Evolutionary conservation across 345 rosid species (phyloP), one percentile per base, ranked within the genome.

Genomic region (Syzygium grande): DNA sequence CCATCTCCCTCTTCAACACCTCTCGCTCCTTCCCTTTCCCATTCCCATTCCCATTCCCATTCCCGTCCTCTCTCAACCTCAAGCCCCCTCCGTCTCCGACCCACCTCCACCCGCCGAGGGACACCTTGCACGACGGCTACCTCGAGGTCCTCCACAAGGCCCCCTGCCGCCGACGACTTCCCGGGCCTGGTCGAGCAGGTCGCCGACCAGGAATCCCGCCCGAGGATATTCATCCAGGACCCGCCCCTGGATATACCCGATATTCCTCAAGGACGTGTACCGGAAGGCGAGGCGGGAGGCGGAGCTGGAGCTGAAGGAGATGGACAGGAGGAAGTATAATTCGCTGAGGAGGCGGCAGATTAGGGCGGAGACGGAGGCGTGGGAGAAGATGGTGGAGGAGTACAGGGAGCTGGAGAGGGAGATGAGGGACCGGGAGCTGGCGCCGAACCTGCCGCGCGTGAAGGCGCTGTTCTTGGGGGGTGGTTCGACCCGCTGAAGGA

Each of bases 401-500:
- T 97, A 96, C 68, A 93, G 93, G 90, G 94, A 90, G 84, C 84
- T 97, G 86, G 96, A 94, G 90, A 93, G 92, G 88, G 94, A 92
- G 85, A 97, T 97, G 99, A 91, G 98, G 58, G 94, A 95, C 92
- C 95, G 89, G 92, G 92, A 92, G 73, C 87, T 96, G 87, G 98
- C 99, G 10, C 99, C 99, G 1, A 95, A 95, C 90, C 89, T 97
- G 91, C 98, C 99, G 0, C 93, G 92, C 80, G 96, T 96, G 54
- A 97, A 97, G 90, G 92, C 94, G 9, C 90, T 97, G 92, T 92
- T 97, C 88, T 88, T 97, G 38, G 38, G 87, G 99, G 99, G 10
- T 97, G 99, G 99, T 94, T 95, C 89, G 98, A 96, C 83, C 99
- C 99, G 0, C 86, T 97, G 92, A 94, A 92, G 86, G 95, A 95